Conservation (phyloP, 148 eudicot genomes). For the Heliosperma pusillum region DNA sequence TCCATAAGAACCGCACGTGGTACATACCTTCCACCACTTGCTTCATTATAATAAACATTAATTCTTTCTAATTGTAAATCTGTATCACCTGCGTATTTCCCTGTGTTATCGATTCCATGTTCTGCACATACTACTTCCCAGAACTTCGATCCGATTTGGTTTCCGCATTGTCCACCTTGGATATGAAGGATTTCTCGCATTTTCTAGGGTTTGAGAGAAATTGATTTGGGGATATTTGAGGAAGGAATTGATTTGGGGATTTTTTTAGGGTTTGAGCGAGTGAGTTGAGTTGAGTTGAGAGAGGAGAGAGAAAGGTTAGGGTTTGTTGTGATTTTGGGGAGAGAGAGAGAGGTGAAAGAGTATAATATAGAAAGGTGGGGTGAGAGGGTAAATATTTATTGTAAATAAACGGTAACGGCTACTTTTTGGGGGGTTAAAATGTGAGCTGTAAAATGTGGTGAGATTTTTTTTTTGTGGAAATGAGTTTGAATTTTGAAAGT, state of each 20-base stretch:
- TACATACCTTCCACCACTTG: constrained; percentile 55
- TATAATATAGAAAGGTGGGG: too few species aligned
- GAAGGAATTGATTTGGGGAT: neutral
- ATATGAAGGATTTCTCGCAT: constrained; percentile 78
- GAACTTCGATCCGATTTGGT: constrained; percentile 78
- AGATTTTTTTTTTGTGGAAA: too few species aligned
- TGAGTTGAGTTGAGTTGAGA: too few species aligned
- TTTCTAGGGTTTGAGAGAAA: constrained; percentile 17
- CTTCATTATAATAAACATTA: constrained; percentile 69
- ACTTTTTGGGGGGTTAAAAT: neutral
- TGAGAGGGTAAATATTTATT: too few species aligned
- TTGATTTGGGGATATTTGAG: neutral
- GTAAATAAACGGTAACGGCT: constrained; percentile 12
- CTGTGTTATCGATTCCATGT: constrained; percentile 62
- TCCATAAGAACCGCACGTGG: constrained; percentile 79
- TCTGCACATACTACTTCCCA: constrained; percentile 83
- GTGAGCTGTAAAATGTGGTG: too few species aligned
- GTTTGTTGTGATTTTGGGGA: too few species aligned
- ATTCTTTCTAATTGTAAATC: constrained; percentile 57
- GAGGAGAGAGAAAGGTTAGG: neutral
- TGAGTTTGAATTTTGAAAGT: too few species aligned
- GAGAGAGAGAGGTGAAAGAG: too few species aligned
- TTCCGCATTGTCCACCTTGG: constrained; percentile 78
- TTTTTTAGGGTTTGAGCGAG: neutral
- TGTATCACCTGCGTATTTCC: constrained; percentile 52